These are phyloP conservation scores for Sclerotinia minor DNA, from an alignment of 2,329 filamentous ascomycete genomes.

Conservation along the genomic window DNA sequence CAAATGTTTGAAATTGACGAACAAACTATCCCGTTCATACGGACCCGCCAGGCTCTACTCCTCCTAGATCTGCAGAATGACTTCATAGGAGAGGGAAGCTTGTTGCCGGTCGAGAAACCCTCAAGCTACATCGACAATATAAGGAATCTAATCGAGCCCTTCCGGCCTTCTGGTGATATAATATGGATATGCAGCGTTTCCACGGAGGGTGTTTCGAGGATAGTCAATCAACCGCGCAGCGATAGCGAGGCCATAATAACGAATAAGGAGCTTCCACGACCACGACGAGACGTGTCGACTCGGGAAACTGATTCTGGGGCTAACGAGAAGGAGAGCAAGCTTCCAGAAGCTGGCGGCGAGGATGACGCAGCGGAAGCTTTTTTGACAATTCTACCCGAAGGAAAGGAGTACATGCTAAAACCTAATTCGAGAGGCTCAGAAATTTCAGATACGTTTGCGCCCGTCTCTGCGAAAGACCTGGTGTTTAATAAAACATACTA, in stretches of 20 bases:
- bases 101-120: slow-evolving; percentile 64
- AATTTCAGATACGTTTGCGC: slow-evolving; percentile 15
- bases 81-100: slow-evolving; percentile 69
- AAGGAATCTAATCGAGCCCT: slow-evolving; percentile 64
- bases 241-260: slow-evolving; percentile 41
- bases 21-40: slow-evolving; percentile 55
- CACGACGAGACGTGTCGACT: neutral
- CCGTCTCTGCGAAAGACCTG: slow-evolving; percentile 46
- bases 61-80: slow-evolving; percentile 89
- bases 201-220: slow-evolving; percentile 55
- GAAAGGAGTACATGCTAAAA: slow-evolving; percentile 47
- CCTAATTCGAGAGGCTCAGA: slow-evolving; percentile 25
- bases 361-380: slow-evolving; percentile 35
- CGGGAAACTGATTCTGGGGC: slow-evolving; percentile 26
- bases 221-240: slow-evolving; percentile 50
- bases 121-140: slow-evolving; percentile 67
- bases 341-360: slow-evolving; percentile 22
- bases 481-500: slow-evolving; percentile 72
- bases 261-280: slow-evolving; percentile 34
- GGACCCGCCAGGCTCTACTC: slow-evolving; percentile 69
- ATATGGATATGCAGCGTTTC: slow-evolving; percentile 85
- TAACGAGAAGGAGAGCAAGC: slow-evolving; percentile 26
- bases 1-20: slow-evolving; percentile 59
- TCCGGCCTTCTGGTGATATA: slow-evolving; percentile 71
- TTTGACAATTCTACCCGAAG: slow-evolving; percentile 34